A percentile compares a stretch with the other conserved stretches of the same genome.
Evolutionary conservation across 1,284 basidiomycete species (phyloP).

Genomic region (Ceratobasidium theobromae): DNA sequence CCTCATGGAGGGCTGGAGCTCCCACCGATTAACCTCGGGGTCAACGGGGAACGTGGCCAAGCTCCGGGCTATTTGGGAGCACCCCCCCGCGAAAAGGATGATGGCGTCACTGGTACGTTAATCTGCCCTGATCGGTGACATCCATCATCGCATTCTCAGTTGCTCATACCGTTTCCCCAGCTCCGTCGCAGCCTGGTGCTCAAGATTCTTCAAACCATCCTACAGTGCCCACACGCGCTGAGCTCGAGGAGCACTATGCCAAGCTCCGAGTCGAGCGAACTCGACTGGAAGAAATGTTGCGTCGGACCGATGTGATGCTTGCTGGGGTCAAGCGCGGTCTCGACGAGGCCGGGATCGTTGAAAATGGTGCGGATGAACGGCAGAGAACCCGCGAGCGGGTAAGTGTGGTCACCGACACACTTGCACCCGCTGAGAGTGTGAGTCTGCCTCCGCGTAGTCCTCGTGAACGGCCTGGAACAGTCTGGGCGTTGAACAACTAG

Average conservation of each 20-base stretch:
- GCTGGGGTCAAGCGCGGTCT: slow-evolving; percentile 65
- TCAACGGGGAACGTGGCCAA: slow-evolving; percentile 14
- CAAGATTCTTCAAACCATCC: slow-evolving; percentile 50
- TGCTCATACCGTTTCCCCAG: neutral
- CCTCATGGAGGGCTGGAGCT: slow-evolving; percentile 29
- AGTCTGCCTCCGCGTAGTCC: slow-evolving; percentile 31
- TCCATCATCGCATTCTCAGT: slow-evolving; percentile 5
- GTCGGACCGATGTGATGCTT: slow-evolving; percentile 71
- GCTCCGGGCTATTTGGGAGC: slow-evolving; percentile 29
- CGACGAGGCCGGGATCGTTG: slow-evolving; percentile 51
- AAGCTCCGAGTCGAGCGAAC: slow-evolving; percentile 61
- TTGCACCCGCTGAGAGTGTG: slow-evolving; percentile 26
- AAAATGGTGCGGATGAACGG: slow-evolving; percentile 23
- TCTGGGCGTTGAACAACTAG: slow-evolving; percentile 24
- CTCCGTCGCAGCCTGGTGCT: slow-evolving; percentile 36
- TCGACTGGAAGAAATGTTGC: slow-evolving; percentile 66
- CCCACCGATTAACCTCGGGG: slow-evolving; percentile 28
- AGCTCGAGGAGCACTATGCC: slow-evolving; percentile 68
- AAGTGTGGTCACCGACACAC: slow-evolving; percentile 9
- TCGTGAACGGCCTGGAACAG: slow-evolving; percentile 14
- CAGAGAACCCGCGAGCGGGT: slow-evolving; percentile 26
- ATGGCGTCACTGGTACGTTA: slow-evolving; percentile 11
- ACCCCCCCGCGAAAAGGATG: slow-evolving; percentile 28
- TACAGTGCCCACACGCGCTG: slow-evolving; percentile 52
- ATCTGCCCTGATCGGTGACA: neutral